Evolutionary conservation across 2,329 filamentous ascomycete genomes (phyloP), one percentile per base, ranked within the genome.

Genomic region (Ophiocordyceps camponoti-leonardi): DNA sequence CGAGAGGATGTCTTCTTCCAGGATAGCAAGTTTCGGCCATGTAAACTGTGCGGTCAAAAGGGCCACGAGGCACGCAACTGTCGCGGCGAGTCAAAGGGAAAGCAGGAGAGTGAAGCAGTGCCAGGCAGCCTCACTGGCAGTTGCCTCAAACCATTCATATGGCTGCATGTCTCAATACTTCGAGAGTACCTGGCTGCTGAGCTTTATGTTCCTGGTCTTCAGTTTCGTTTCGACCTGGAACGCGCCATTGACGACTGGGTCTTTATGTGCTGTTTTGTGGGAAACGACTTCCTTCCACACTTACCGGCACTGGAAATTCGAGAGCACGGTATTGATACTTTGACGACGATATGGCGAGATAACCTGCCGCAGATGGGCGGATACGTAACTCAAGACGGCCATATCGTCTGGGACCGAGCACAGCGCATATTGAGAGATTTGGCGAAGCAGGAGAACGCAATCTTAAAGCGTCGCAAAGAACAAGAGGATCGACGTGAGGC

Each of bases 221-320:
- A 81, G 2, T 96, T 96, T 64, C 76, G 77, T 46, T 96, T 94
- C 63, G 87, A 98, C 59, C 71, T 98, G 41, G 92, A 98, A 64
- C 80, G 92, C 52, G 88, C 88, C 23, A 76, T 96, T 48, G 92
- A 96, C 62, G 90, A 96, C 60, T 96, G 90, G 92, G 86, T 96
- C 14, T 96, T 96, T 62, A 92, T 96, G 79, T 96, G 90, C 66
- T 96, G 93, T 67, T 96, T 96, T 60, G 90, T 96, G 47, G 90
- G 90, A 53, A 98, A 98, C 63, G 93, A 98, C 68, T 98, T 98
- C 67, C 67, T 98, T 53, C 92, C 92, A 44, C 92, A 98, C 71
- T 70, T 98, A 48, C 92, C 92, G n/a, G 94, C 90, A 56, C 73
- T 98, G 48, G 92, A 96, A 61, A 96, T 98, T 60, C 79, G 92